Conservation (phyloP, 768 basidiomycete genomes). For the Suillus tomentosus region DNA sequence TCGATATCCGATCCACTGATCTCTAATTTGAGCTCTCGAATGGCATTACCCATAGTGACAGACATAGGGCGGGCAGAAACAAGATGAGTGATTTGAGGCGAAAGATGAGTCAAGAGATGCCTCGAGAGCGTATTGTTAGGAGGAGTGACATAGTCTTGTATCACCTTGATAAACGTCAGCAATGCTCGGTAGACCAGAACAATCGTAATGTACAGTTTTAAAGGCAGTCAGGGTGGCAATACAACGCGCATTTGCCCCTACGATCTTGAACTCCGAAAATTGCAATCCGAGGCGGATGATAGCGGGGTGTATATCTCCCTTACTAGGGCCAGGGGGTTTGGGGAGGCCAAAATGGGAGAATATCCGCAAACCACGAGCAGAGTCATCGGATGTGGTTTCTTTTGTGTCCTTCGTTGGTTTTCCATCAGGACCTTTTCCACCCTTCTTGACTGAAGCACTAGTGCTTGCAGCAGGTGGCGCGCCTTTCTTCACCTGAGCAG, state of each 20-base stretch:
- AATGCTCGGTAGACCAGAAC: background rate
- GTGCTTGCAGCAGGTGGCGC: conserved; percentile 20
- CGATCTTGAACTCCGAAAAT: conserved; percentile 90
- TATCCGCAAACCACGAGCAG: conserved; percentile 68
- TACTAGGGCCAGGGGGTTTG: conserved; percentile 52
- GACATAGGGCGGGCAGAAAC: conserved; percentile 89
- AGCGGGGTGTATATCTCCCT: conserved; percentile 90
- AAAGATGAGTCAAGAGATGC: conserved; percentile 89
- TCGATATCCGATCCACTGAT: conserved; percentile 93
- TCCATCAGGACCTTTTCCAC: conserved; percentile 22
- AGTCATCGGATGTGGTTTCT: conserved; percentile 33
- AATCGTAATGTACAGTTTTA: conserved; percentile 68
- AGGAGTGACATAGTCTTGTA: conserved; percentile 88
- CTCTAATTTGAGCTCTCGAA: conserved; percentile 91
- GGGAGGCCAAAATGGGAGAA: conserved; percentile 86
- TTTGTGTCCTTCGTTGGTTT: conserved; percentile 29
- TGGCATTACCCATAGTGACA: conserved; percentile 92
- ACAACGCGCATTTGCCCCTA: conserved; percentile 93
- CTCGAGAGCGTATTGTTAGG: conserved; percentile 84
- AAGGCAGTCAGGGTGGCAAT: conserved; percentile 91
- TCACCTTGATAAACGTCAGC: conserved; percentile 56
- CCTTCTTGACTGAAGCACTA: conserved; percentile 23
- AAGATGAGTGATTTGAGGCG: conserved; percentile 90
- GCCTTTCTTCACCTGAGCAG: conserved; percentile 31
- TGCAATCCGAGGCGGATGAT: conserved; percentile 85